Percentiles rank a stretch among this genome's conserved stretches.
Evolutionary conservation across 257 asterid species (phyloP).

Genomic region (Solanum arcanum): DNA sequence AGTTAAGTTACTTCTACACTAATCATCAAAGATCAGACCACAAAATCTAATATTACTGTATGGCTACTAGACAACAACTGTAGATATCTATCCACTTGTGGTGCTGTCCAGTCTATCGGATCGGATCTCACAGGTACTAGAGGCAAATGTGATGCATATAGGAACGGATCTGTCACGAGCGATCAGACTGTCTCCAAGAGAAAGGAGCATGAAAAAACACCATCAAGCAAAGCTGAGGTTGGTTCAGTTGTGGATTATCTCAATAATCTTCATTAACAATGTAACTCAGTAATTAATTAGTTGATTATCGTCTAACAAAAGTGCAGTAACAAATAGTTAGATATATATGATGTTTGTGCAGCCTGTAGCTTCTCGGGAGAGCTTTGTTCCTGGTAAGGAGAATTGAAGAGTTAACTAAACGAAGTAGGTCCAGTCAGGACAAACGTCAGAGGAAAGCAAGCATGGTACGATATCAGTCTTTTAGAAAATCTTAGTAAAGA

Average conservation of each 20-base stretch:
- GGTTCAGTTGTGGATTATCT: background rate
- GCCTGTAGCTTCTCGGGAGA: conserved; percentile 78
- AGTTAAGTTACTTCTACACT: background rate
- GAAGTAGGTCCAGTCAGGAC: conserved; percentile 56
- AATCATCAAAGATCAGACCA: background rate
- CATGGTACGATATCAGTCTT: conserved; percentile 39
- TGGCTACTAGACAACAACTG: conserved; percentile 26
- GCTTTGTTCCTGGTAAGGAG: conserved; percentile 51
- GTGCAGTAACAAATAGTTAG: background rate
- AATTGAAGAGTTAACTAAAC: conserved; percentile 30
- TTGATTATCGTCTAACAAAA: background rate
- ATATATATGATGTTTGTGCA: conserved; percentile 14
- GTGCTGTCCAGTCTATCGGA: conserved; percentile 80
- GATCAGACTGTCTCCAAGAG: conserved; percentile 38
- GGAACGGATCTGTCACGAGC: conserved; percentile 32
- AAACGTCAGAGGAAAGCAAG: conserved; percentile 68
- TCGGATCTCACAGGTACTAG: conserved; percentile 74
- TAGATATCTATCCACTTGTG: conserved; percentile 75
- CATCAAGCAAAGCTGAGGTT: conserved; percentile 71
- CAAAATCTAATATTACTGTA: background rate
- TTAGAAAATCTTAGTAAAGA: background rate
- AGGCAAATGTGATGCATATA: conserved; percentile 30
- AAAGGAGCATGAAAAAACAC: conserved; percentile 47
- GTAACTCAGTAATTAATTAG: background rate
- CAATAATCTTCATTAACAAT: background rate